phyloP scores from a whole-genome alignment of 2,329 filamentous ascomycete species.

The Phoma sp. region DNA sequence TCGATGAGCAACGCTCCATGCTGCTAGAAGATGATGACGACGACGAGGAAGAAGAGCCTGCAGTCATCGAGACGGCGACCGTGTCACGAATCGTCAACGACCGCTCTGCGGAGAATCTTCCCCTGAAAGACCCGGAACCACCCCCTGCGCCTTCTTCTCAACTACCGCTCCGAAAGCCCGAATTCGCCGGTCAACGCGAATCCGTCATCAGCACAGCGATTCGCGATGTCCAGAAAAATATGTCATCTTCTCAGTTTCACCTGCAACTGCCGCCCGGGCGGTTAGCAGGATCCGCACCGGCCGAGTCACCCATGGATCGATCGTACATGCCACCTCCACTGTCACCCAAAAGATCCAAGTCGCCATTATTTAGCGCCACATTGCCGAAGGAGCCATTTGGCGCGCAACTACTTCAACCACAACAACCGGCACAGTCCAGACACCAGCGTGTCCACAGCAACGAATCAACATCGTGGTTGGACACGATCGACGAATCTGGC shows the following conservation, averaged over 20 bases:
- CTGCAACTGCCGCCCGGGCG: conserved; percentile 45
- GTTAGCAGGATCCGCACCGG: conserved; percentile 25
- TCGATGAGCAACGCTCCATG: conserved; percentile 48
- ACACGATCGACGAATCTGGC: conserved; percentile 89
- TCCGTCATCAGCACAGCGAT: conserved; percentile 52
- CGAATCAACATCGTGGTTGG: conserved; percentile 89
- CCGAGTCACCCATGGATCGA: conserved; percentile 60
- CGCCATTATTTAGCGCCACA: conserved; percentile 45
- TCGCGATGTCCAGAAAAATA: conserved; percentile 47
- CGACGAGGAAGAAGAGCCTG: conserved; percentile 44
- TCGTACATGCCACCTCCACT: conserved; percentile 73
- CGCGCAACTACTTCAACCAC: conserved; percentile 29
- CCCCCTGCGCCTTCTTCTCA: conserved; percentile 27
- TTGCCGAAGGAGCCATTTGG: conserved; percentile 28
- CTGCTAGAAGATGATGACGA: conserved; percentile 43
- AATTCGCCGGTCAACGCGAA: conserved; percentile 37
- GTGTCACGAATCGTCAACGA: conserved; percentile 59
- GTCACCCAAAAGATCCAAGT: conserved; percentile 66
- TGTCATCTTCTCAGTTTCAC: conserved; percentile 39
- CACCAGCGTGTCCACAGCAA: conserved; percentile 67
- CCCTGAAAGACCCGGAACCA: conserved; percentile 27
- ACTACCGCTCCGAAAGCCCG: conserved; percentile 43
- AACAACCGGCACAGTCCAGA: conserved; percentile 24
- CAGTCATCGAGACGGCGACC: conserved; percentile 60
- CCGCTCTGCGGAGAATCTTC: conserved; percentile 32